These are phyloP conservation scores for Saccharomyces hybrid DNA, from an alignment of 1,139 yeast species.

Conservation along the genomic window DNA sequence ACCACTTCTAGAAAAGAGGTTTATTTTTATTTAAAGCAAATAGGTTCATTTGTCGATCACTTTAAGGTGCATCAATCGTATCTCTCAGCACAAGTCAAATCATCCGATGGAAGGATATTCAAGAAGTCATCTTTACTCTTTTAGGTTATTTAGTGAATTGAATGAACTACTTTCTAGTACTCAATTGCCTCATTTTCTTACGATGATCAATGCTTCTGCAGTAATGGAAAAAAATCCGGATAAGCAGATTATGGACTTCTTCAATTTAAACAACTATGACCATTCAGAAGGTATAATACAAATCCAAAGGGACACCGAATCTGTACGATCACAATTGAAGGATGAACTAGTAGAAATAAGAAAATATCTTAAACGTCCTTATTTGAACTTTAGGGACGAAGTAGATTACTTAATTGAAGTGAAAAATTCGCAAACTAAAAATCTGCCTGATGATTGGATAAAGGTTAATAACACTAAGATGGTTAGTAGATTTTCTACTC, in stretches of 20 bases:
- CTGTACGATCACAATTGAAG: constrained; percentile 38
- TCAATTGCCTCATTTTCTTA: constrained; percentile 33
- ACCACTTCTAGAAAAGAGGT: constrained; percentile 60
- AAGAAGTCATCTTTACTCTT: constrained; percentile 30
- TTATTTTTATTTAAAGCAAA: constrained; percentile 47
- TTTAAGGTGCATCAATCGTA: constrained; percentile 29
- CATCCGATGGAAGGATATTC: constrained; percentile 19
- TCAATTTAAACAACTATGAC: constrained; percentile 38
- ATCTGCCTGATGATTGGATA: constrained; percentile 67
- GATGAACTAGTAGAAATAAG: constrained; percentile 45
- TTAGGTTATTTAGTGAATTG: constrained; percentile 30
- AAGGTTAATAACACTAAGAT: constrained; percentile 65
- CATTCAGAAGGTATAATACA: constrained; percentile 38
- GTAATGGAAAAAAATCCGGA: constrained; percentile 42
- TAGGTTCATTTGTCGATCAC: constrained; percentile 34
- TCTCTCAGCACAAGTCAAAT: constrained; percentile 18
- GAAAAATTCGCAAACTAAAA: constrained; percentile 47
- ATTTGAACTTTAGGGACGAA: constrained; percentile 49
- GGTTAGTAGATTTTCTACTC: constrained; percentile 67
- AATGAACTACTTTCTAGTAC: constrained; percentile 16
- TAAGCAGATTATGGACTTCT: constrained; percentile 46
- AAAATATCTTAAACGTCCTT: constrained; percentile 47
- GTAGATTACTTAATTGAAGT: constrained; percentile 72
- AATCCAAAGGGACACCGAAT: constrained; percentile 39
- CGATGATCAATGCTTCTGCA: constrained; percentile 55